Evolutionary conservation across 495 filamentous ascomycete genomes (phyloP).

Genomic region (Podospora bellae-mahoneyi): DNA sequence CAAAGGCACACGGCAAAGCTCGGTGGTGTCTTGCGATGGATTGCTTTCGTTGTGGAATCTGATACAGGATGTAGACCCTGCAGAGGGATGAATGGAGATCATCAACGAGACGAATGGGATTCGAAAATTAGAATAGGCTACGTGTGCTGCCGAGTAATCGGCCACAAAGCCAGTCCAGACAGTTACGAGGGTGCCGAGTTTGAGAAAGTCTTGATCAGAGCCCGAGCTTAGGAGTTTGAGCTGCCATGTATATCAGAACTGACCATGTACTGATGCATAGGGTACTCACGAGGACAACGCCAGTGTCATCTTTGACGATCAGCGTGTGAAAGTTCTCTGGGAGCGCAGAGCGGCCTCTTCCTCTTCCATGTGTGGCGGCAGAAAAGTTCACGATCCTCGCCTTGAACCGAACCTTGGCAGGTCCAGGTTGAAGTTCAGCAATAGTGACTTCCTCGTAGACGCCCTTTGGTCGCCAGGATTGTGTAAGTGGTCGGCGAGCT

Average conservation of each 20-base stretch:
- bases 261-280: neutral
- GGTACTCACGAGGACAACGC: constrained; percentile 49
- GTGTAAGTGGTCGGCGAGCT: constrained; percentile 17
- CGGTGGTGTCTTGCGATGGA: constrained; percentile 33
- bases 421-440: constrained; percentile 49
- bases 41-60: constrained; percentile 46
- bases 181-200: constrained; percentile 42
- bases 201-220: constrained; percentile 31
- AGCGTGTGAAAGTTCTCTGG: constrained; percentile 50
- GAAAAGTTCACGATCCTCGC: constrained; percentile 60
- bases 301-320: constrained; percentile 57
- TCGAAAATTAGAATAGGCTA: neutral
- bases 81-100: constrained; percentile 29
- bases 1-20: constrained; percentile 46
- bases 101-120: constrained; percentile 20
- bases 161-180: constrained; percentile 43
- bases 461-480: constrained; percentile 53
- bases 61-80: constrained; percentile 38
- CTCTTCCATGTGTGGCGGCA: constrained; percentile 39
- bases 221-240: constrained; percentile 42
- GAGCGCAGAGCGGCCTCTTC: constrained; percentile 25
- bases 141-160: constrained; percentile 13
- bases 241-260: constrained; percentile 22
- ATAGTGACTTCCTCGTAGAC: constrained; percentile 53
- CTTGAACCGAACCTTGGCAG: constrained; percentile 47